Percentiles rank a stretch among this genome's conserved stretches.
phyloP scores from a whole-genome alignment of 2,329 filamentous ascomycete genomes.

The Colletotrichum karsti region DNA sequence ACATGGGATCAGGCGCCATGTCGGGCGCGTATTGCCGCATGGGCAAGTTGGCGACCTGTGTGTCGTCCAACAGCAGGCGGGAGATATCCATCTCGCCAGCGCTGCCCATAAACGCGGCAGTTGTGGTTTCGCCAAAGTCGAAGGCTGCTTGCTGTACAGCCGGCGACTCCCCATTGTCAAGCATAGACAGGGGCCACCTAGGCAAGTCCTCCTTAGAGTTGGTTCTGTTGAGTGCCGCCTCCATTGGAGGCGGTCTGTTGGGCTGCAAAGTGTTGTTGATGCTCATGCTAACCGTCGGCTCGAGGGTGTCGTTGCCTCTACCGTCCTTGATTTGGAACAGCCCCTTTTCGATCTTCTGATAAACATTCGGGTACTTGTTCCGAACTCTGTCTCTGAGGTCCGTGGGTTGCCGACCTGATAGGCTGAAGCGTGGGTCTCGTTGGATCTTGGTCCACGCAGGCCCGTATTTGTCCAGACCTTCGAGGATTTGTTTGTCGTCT shows the following conservation, averaged over 20 bases:
- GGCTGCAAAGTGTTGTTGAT: slow-evolving; percentile 55
- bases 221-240: slow-evolving; percentile 48
- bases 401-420: slow-evolving; percentile 68
- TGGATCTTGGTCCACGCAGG: slow-evolving; percentile 74
- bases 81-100: slow-evolving; percentile 70
- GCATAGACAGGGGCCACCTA: slow-evolving; percentile 49
- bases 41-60: slow-evolving; percentile 38
- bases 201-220: slow-evolving; percentile 57
- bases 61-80: slow-evolving; percentile 65
- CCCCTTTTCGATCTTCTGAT: slow-evolving; percentile 64
- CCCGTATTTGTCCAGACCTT: slow-evolving; percentile 67
- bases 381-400: slow-evolving; percentile 70
- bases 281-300: slow-evolving; percentile 59
- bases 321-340: slow-evolving; percentile 55
- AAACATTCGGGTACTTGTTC: slow-evolving; percentile 70
- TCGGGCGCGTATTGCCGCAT: slow-evolving; percentile 37
- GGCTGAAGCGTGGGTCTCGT: slow-evolving; percentile 64
- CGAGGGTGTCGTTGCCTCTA: slow-evolving; percentile 51
- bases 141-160: slow-evolving; percentile 41
- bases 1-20: slow-evolving; percentile 15
- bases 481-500: slow-evolving; percentile 69
- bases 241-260: slow-evolving; percentile 46
- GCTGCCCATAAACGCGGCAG: slow-evolving; percentile 48
- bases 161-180: slow-evolving; percentile 38
- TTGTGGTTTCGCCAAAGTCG: slow-evolving; percentile 53